A percentile compares a stretch with the other conserved stretches of the same genome.
Conservation (phyloP, 2,329 filamentous ascomycete genomes). For the Alternaria hordeiaustralica region DNA sequence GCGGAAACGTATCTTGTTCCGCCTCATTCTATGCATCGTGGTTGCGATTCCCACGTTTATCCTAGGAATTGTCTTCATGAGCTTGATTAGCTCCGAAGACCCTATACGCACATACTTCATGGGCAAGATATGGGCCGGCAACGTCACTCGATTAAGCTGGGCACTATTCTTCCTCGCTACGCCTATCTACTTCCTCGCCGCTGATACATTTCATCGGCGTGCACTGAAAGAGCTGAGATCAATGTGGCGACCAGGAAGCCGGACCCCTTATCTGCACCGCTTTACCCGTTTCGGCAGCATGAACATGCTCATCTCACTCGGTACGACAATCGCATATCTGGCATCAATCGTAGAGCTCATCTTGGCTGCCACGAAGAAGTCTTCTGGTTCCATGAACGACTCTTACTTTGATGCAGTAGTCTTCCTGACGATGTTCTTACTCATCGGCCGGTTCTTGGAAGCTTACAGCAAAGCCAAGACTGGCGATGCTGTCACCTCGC, state of each 20-base stretch:
- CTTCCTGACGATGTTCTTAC: conserved; percentile 86
- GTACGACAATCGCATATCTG: conserved; percentile 86
- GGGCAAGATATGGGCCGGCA: conserved; percentile 71
- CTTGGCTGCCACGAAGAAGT: conserved; percentile 57
- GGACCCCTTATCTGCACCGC: conserved; percentile 72
- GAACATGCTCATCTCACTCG: conserved; percentile 91
- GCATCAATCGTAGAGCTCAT: conserved; percentile 80
- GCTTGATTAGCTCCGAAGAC: conserved; percentile 69
- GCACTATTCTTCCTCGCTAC: conserved; percentile 82
- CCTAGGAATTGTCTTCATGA: conserved; percentile 92
- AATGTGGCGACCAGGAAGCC: conserved; percentile 79
- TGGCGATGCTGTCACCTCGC: conserved; percentile 80
- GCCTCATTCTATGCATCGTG: conserved; percentile 72
- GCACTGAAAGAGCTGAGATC: conserved; percentile 79
- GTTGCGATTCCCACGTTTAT: conserved; percentile 83
- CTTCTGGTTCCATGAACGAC: conserved; percentile 44
- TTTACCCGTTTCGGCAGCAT: conserved; percentile 96
- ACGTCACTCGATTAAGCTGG: conserved; percentile 77
- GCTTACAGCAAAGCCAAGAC: conserved; percentile 91
- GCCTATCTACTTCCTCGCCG: conserved; percentile 84
- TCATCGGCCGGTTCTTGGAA: conserved; percentile 76
- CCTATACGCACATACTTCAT: conserved; percentile 70
- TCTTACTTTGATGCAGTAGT: conserved; percentile 91
- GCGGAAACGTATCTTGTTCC: conserved; percentile 69
- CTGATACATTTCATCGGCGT: conserved; percentile 82